Base-by-base conservation (phyloP, 2,329 filamentous ascomycete genomes). In the Lachnellula hyalina region DNA sequence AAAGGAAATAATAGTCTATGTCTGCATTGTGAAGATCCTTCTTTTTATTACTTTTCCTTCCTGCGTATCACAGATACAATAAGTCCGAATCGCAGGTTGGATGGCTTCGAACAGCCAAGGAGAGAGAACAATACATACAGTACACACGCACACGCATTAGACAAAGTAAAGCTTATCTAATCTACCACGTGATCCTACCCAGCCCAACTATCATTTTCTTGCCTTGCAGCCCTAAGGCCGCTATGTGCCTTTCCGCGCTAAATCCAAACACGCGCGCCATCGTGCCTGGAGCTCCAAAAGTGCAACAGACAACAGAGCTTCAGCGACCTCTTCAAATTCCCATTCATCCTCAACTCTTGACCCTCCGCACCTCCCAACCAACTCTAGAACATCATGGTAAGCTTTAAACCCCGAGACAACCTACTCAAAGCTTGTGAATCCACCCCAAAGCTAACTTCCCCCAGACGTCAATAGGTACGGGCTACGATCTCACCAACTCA, bases 401-500 rank as follows among this genome's bases (percentile, higher is more conserved):
- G 63, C 64, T 67, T 61, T 49, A 57, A 25, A 49, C 14, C 19
- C 21, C 6, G 7, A 41, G n/a, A 5, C 42, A 7, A 7, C 25
- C n/a, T 46, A 32, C 51, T 45, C 14, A 12, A 14, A 52, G 12
- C 9, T 41, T 4, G 19, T 17, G 14, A 19, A 35, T 35, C 28
- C 49, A 38, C 38, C 38, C 42, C 34, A 41, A 58, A 57, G 49
- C 63, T 67, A 55, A 68, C 55, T 40, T 61, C 25, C 52, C 15
- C 32, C 59, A 99, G 94, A 99, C 94, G 70, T 99, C 94, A 71
- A 99, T 99, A 88, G 94, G 94, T 72, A 99, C 94, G 69, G 94
- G 94, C 71, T 99, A 99, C 79, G 94, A 99, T 84, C 87, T 99
- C 69, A 90, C 90, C 73, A 99, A 99, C 83, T 97, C 94, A 70